Base-by-base conservation (phyloP, 2,329 filamentous ascomycete species). In the Botrytis fabae region DNA sequence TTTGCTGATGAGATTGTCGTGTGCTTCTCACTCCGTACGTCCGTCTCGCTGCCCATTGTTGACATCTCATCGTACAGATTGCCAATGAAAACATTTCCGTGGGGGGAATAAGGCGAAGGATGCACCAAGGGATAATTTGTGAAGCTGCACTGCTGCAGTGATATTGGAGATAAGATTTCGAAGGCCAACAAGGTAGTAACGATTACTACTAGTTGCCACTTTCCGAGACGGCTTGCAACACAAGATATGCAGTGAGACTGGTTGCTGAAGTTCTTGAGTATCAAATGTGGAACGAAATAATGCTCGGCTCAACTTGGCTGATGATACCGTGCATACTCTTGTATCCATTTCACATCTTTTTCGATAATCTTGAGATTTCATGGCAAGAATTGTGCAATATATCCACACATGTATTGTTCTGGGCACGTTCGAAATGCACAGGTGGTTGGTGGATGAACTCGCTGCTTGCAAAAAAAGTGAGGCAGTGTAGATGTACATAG, bases 241-340 rank as follows among this genome's bases (percentile, higher is more conserved):
- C 65, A 57, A 57, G 54, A n/a, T 42, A 68, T 68, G 48, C 65
- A 68, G 65, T 68, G 48, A 68, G 65, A 68, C 35, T 68, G 35
- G 22, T 32, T n/a, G 40, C 57, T 68, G 35, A 68, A 32, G 35
- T 28, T 68, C 48, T 42, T 57, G 48, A 38, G 48, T 68, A 35
- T 68, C 25, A 54, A 54, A 28, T 68, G 46, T 42, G 64, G 64
- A 68, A 68, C 35, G 54, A 7, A 12, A 68, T 54, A 18, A 16
- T 32, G 14, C 48, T 57, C 48, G 64, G 64, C 64, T 54, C 64
- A 57, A 42, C 64, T 54, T 54, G 35, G 64, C 64, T 28, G 48
- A 22, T 28, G 22, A 16, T 42, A 42, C 64, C 64, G 35, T 68
- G 48, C 64, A 68, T 57, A 57, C n/a, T 57, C 40, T 57, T 38